phyloP scores from a whole-genome alignment of 108 stramenopile species.

The Bacterosira constricta region DNA sequence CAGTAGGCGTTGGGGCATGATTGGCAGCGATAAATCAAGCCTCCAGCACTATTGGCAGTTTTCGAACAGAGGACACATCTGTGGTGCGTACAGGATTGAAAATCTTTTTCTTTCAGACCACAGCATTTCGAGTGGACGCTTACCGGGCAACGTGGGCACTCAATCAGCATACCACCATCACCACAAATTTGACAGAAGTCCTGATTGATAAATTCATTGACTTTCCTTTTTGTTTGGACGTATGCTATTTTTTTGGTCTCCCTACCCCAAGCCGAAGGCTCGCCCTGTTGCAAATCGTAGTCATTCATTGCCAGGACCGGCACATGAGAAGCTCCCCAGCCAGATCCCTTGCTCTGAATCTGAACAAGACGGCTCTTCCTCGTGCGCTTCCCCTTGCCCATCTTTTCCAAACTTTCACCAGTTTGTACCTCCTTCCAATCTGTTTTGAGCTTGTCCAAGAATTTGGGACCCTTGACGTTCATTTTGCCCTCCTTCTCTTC shows the following conservation, averaged over 20 bases:
- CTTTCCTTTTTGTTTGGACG: slow-evolving; percentile 32
- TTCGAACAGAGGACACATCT: slow-evolving; percentile 67
- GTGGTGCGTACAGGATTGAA: slow-evolving; percentile 82
- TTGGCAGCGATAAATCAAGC: slow-evolving; percentile 86
- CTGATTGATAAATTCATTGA: slow-evolving; percentile 39
- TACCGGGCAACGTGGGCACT: slow-evolving; percentile 69
- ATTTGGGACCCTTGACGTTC: slow-evolving; percentile 45
- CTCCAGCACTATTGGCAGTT: slow-evolving; percentile 62
- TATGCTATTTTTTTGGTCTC: slow-evolving; percentile 48
- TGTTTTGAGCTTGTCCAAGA: slow-evolving; percentile 36
- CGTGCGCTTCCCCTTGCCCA: slow-evolving; percentile 51
- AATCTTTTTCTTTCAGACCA: slow-evolving; percentile 45
- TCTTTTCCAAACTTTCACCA: slow-evolving; percentile 35
- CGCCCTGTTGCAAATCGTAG: slow-evolving; percentile 63
- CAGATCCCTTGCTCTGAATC: slow-evolving; percentile 53
- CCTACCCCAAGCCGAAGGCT: slow-evolving; percentile 62
- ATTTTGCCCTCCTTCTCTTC: slow-evolving; percentile 42
- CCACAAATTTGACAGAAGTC: slow-evolving; percentile 71
- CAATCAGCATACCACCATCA: slow-evolving; percentile 76
- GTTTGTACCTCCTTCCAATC: slow-evolving; percentile 35
- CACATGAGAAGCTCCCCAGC: slow-evolving; percentile 55
- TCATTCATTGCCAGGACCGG: slow-evolving; percentile 69
- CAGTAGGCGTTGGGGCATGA: slow-evolving; percentile 77
- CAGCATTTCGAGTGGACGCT: slow-evolving; percentile 54
- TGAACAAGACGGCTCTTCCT: slow-evolving; percentile 57